These are phyloP conservation scores for Kodamaea ohmeri DNA, from an alignment of 1,139 yeast genomes.

Conservation along the genomic window DNA sequence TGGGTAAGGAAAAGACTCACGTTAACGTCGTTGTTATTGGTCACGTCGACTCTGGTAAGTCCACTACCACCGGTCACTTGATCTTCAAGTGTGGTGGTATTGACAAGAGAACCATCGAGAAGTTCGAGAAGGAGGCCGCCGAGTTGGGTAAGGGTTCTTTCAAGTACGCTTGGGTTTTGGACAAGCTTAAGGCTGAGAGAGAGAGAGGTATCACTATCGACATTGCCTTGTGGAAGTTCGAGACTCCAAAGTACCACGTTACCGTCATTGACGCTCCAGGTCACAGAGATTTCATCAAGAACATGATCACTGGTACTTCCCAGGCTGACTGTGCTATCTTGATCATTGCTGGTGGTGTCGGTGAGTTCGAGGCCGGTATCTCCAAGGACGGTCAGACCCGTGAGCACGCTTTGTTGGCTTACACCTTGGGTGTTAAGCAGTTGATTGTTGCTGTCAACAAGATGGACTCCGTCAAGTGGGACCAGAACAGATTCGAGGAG, in stretches of 20 bases:
- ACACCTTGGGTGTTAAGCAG: no score
- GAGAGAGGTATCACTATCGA: constrained; percentile 97
- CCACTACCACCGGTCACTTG: constrained; percentile 75
- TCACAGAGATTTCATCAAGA: constrained; percentile 96
- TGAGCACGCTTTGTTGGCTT: no score
- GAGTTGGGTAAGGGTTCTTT: constrained; percentile 97
- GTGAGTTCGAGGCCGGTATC: no score
- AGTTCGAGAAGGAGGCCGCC: constrained; percentile 98
- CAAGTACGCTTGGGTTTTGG: constrained; percentile 98
- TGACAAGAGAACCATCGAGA: constrained; percentile 97
- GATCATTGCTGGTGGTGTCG: no score
- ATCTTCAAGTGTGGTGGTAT: constrained; percentile 92
- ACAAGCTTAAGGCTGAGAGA: constrained; percentile 94
- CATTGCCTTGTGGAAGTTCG: constrained; percentile 92
- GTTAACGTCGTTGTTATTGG: constrained; percentile 96
- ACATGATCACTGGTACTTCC: no score
- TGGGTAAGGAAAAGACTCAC: constrained; percentile 95
- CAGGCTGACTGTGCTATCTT: no score
- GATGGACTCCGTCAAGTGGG: no score
- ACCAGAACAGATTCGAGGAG: no score
- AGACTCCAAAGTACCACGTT: constrained; percentile 90
- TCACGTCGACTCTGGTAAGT: constrained; percentile 33
- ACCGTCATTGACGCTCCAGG: constrained; percentile 95
- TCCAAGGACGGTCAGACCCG: no score
- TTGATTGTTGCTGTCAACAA: no score